Evolutionary conservation across 192 early-diverging fungal genomes (phyloP).

Genomic region (Mortierella alpina): DNA sequence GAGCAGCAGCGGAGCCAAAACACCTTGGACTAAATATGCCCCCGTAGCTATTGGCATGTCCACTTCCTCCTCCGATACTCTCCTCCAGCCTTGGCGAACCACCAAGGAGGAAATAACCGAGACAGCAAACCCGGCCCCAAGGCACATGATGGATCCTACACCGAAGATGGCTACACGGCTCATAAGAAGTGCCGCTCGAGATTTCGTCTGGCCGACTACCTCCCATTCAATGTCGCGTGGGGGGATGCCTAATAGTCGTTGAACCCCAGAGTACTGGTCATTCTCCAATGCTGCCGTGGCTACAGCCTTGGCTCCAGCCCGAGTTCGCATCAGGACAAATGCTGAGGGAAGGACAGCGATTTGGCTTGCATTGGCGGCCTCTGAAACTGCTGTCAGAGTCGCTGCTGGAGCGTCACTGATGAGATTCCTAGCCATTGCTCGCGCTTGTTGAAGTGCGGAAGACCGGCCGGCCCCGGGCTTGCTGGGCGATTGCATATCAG

Average conservation of each 20-base stretch:
- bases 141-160: not conserved
- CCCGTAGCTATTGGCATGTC: not conserved
- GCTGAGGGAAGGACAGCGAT: slow-evolving; percentile 6
- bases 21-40: slow-evolving; percentile 13
- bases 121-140: slow-evolving; percentile 21
- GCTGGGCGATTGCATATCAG: not conserved
- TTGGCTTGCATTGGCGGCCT: not conserved
- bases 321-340: slow-evolving; percentile 26
- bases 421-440: no score
- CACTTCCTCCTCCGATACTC: slow-evolving; percentile 2
- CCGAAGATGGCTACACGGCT: not conserved
- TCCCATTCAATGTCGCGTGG: slow-evolving; percentile 33
- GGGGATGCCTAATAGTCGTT: slow-evolving; percentile 12
- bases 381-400: no score
- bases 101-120: slow-evolving; percentile 19
- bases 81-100: slow-evolving; percentile 18
- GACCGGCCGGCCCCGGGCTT: not conserved
- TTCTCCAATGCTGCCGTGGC: not conserved
- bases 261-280: not conserved
- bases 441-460: not conserved
- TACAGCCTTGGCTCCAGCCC: slow-evolving; percentile 9
- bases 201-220: slow-evolving; percentile 13
- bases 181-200: not conserved
- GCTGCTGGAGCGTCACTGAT: no score
- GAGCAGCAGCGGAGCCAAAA: slow-evolving; percentile 12